Percentiles rank a stretch among this genome's conserved stretches.
Conservation (phyloP, 106 monocot genomes). For the Apostasia ramifera region DNA sequence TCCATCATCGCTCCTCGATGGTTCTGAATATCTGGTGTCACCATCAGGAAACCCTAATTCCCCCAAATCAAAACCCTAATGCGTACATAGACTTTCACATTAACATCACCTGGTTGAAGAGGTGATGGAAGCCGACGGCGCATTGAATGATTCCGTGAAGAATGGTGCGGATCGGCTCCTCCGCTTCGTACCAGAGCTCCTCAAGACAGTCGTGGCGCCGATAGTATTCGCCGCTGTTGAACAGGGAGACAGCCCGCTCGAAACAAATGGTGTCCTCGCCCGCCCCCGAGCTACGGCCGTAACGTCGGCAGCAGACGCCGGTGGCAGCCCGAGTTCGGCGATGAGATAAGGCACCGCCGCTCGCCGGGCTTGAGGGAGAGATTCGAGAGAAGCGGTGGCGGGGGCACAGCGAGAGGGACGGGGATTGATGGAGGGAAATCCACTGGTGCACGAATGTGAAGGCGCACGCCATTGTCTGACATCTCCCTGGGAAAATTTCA, state of each 20-base stretch:
- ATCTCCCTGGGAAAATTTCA: no score
- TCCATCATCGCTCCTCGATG: slow-evolving; percentile 96
- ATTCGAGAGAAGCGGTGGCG: not conserved
- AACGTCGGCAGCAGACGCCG: slow-evolving; percentile 11
- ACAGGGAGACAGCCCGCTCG: slow-evolving; percentile 53
- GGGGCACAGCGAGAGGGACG: not conserved
- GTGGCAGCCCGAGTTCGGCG: not conserved
- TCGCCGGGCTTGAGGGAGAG: not conserved
- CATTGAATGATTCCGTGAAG: slow-evolving; percentile 83
- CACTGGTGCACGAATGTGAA: slow-evolving; percentile 11
- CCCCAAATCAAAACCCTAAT: not conserved
- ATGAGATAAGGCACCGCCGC: not conserved
- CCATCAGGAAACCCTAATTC: not conserved
- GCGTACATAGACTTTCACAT: not conserved
- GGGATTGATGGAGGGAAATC: slow-evolving; percentile 1
- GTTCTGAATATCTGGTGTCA: slow-evolving; percentile 31
- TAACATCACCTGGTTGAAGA: slow-evolving; percentile 62
- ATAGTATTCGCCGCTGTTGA: slow-evolving; percentile 77
- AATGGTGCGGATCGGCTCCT: slow-evolving; percentile 72
- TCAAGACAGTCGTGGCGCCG: slow-evolving; percentile 80
- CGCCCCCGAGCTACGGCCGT: slow-evolving; percentile 6
- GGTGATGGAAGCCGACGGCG: slow-evolving; percentile 81
- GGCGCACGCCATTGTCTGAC: not conserved
- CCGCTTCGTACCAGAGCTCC: slow-evolving; percentile 75
- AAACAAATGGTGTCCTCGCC: slow-evolving; percentile 23